A percentile compares a stretch with the other conserved stretches of the same genome.
Conservation (phyloP, 495 filamentous ascomycete genomes). For the Parathielavia hyrcaniae region DNA sequence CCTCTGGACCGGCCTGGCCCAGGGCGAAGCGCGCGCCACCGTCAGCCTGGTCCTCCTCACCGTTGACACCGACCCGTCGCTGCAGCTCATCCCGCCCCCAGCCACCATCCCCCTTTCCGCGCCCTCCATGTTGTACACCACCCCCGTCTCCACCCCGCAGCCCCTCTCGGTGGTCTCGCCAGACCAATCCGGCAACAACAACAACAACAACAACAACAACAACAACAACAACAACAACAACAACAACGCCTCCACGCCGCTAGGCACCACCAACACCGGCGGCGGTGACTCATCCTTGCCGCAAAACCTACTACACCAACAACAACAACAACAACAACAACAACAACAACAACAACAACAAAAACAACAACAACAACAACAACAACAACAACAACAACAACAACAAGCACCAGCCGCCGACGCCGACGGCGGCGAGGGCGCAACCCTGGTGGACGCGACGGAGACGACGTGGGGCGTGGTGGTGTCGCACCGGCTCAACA, state of each 20-base stretch:
- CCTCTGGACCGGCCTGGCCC: slow-evolving; percentile 45
- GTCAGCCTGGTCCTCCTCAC: slow-evolving; percentile 56
- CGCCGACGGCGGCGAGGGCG: slow-evolving; percentile 57
- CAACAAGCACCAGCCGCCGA: slow-evolving; percentile 10
- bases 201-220: too few relatives aligned
- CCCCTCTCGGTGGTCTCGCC: slow-evolving; percentile 46
- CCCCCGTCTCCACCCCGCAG: slow-evolving; percentile 56
- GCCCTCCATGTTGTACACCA: slow-evolving; percentile 41
- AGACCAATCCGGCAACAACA: slow-evolving; percentile 45
- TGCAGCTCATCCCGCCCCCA: slow-evolving; percentile 55
- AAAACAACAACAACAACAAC: slow-evolving; percentile 9
- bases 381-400: slow-evolving; percentile 16
- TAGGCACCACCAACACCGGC: slow-evolving; percentile 43
- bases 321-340: too few relatives aligned
- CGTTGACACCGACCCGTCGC: slow-evolving; percentile 58
- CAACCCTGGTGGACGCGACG: slow-evolving; percentile 65
- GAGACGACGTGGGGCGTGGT: slow-evolving; percentile 81
- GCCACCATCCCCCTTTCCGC: slow-evolving; percentile 39
- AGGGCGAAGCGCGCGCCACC: slow-evolving; percentile 38
- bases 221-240: too few relatives aligned
- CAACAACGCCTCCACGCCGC: slow-evolving; percentile 45
- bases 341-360: too few relatives aligned
- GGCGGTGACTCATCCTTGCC: slow-evolving; percentile 48
- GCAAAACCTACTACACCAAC: slow-evolving; percentile 19
- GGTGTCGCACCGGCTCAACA: slow-evolving; percentile 63